Evolutionary conservation across 1,139 yeast species (phyloP).

Genomic region (Hanseniaspora uvarum): DNA sequence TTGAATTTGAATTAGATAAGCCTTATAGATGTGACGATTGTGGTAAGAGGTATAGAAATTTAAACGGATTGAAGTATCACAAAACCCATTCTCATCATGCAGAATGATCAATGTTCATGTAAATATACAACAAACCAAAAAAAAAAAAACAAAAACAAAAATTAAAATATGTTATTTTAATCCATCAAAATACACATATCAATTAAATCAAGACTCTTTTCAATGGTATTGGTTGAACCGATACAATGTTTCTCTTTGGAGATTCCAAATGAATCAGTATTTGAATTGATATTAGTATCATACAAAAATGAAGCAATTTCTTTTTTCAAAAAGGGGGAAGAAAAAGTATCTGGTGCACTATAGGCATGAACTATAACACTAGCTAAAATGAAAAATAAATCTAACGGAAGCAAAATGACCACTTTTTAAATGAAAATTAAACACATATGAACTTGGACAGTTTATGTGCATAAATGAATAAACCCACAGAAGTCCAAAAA

Average conservation of each 20-base stretch:
- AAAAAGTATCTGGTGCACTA: too few species aligned
- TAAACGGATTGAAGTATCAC: conserved; percentile 92
- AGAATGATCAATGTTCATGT: conserved; percentile 18
- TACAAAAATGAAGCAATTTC: not conserved
- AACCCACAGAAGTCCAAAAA: not conserved
- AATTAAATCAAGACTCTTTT: not conserved
- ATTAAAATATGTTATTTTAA: not conserved
- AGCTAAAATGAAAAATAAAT: not conserved
- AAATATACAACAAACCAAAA: conserved; percentile 1
- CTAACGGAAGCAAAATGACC: not conserved
- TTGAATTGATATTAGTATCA: not conserved
- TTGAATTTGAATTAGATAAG: conserved; percentile 91
- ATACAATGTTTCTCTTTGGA: not conserved
- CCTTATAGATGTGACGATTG: conserved; percentile 98
- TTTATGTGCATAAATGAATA: not conserved
- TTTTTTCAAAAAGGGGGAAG: too few species aligned
- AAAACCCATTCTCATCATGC: conserved; percentile 95
- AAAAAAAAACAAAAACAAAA: not conserved
- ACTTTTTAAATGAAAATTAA: not conserved
- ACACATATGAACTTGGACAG: not conserved
- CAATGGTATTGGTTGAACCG: not conserved
- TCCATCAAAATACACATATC: not conserved
- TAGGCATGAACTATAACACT: not conserved
- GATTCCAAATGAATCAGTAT: not conserved
- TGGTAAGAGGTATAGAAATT: conserved; percentile 90